Evolutionary conservation across 163 green algal species (phyloP), one percentile per base, ranked within the genome.

Genomic region (Scenedesmus sp.): DNA sequence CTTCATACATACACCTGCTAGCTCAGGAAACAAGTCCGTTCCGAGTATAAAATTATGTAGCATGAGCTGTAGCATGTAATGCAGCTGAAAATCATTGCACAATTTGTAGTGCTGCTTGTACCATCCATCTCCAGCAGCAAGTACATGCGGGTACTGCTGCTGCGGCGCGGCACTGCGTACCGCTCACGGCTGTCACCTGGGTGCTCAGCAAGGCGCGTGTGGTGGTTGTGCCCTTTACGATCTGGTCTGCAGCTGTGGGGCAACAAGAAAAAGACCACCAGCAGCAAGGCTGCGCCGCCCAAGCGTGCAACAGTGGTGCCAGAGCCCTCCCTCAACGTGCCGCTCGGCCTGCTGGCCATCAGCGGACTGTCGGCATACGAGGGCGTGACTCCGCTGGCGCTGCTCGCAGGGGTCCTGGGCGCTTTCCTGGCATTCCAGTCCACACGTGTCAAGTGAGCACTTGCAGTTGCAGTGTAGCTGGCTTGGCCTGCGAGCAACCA

Each of bases 391-490:
- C 65, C 83, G 5, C 46, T 92, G 0, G 93, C 89, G 16, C 79
- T 65, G 37, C 79, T 95, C 70, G 68, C 88, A 0, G 96, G 95
- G 16, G 73, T 98, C 6, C 93, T 99, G 33, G 97, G 94, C 40
- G 94, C 94, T 0, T 98, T 99, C 90, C 92, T 99, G 18, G 93
- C 95, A 3, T 91, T 98, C 61, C 97, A 99, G 92, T 94, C 97
- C 7, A 95, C 94, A 22, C 92, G 95, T 15, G 95, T 98, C n/a
- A 94, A 92, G 83, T 98, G 97, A 87, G 92, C 93, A 37, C 95
- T 95, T 89, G 91, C 56, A 95, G 7, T 26, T 43, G 80, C 42
- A 70, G 20, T 33, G 15, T 59, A 76, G 0, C 46, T 88, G 20
- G 56, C 24, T 15, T 20, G 51, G 37, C 2, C 3, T 59, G n/a